Evolutionary conservation across 495 filamentous ascomycete species (phyloP).

Genomic region (Paragyromitra xinjiangensis): DNA sequence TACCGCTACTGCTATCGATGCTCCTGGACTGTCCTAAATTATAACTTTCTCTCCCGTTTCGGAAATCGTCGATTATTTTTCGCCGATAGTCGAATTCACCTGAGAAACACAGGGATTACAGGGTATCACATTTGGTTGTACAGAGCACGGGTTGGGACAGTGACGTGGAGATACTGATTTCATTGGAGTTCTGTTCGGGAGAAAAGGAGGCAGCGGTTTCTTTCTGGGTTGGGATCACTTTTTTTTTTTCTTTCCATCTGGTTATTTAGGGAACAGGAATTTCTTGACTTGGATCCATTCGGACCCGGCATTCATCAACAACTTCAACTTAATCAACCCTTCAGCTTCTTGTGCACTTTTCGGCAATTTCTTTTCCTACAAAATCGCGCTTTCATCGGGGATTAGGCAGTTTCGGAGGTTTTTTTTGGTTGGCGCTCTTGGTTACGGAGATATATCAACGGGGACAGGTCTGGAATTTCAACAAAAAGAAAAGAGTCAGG

Average conservation of each 20-base stretch:
- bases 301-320: slow-evolving; percentile 6
- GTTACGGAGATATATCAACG: slow-evolving; percentile 30
- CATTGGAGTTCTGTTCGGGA: slow-evolving; percentile 46
- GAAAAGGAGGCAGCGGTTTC: slow-evolving; percentile 44
- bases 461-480: slow-evolving; percentile 25
- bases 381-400: slow-evolving; percentile 38
- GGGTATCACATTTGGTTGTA: slow-evolving; percentile 41
- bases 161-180: slow-evolving; percentile 38
- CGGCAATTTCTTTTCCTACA: slow-evolving; percentile 32
- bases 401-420: slow-evolving; percentile 15
- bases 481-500: slow-evolving; percentile 7
- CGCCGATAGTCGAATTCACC: slow-evolving; percentile 27
- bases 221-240: slow-evolving; percentile 42
- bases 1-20: slow-evolving; percentile 43
- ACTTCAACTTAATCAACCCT: slow-evolving; percentile 18
- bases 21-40: slow-evolving; percentile 47
- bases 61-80: slow-evolving; percentile 31
- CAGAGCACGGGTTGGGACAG: slow-evolving; percentile 46
- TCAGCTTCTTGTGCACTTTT: slow-evolving; percentile 27
- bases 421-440: slow-evolving; percentile 36
- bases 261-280: slow-evolving; percentile 24
- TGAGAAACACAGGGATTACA: slow-evolving; percentile 19
- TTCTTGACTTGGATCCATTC: slow-evolving; percentile 18
- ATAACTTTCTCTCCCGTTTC: slow-evolving; percentile 40
- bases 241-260: slow-evolving; percentile 31